A percentile compares a stretch with the other conserved stretches of the same genome.
These are phyloP conservation scores for Moricandia arvensis DNA, from an alignment of 345 rosid species.

Conservation along the genomic window DNA sequence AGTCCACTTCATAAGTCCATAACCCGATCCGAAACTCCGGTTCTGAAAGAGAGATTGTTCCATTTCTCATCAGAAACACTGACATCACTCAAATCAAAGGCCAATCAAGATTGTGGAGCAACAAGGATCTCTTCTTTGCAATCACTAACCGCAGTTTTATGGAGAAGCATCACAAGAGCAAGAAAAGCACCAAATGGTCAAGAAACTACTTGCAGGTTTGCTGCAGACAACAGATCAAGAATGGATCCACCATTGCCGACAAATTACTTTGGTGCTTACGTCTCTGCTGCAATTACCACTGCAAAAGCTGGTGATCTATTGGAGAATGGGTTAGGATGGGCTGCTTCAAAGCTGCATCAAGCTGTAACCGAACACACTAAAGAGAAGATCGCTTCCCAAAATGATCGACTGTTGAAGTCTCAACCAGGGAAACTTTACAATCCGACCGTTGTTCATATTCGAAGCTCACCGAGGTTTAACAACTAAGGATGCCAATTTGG, in stretches of 20 bases:
- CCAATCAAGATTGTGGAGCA: slow-evolving; percentile 54
- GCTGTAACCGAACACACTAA: slow-evolving; percentile 43
- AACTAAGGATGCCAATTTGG: slow-evolving; percentile 70
- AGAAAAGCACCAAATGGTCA: slow-evolving; percentile 39
- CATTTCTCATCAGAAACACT: slow-evolving; percentile 60
- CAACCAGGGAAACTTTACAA: not conserved
- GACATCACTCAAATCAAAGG: slow-evolving; percentile 48
- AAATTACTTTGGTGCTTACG: slow-evolving; percentile 56
- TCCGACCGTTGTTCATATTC: slow-evolving; percentile 45
- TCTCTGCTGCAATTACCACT: slow-evolving; percentile 30
- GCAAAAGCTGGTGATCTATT: slow-evolving; percentile 46
- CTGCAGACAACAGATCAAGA: slow-evolving; percentile 48
- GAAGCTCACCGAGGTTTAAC: slow-evolving; percentile 79
- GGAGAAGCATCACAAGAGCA: slow-evolving; percentile 59
- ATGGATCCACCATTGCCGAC: slow-evolving; percentile 47
- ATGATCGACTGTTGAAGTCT: not conserved
- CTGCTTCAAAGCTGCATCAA: slow-evolving; percentile 58
- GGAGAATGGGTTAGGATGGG: slow-evolving; percentile 54
- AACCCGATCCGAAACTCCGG: slow-evolving; percentile 36
- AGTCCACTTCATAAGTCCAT: slow-evolving; percentile 36
- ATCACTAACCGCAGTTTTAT: slow-evolving; percentile 50
- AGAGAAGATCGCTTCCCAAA: slow-evolving; percentile 19
- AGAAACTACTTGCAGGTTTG: slow-evolving; percentile 50
- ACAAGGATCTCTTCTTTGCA: slow-evolving; percentile 67
- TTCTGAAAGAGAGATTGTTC: slow-evolving; percentile 53